These are phyloP conservation scores for Zygotorulaspora florentina DNA, from an alignment of 805 yeast species.

Conservation along the genomic window DNA sequence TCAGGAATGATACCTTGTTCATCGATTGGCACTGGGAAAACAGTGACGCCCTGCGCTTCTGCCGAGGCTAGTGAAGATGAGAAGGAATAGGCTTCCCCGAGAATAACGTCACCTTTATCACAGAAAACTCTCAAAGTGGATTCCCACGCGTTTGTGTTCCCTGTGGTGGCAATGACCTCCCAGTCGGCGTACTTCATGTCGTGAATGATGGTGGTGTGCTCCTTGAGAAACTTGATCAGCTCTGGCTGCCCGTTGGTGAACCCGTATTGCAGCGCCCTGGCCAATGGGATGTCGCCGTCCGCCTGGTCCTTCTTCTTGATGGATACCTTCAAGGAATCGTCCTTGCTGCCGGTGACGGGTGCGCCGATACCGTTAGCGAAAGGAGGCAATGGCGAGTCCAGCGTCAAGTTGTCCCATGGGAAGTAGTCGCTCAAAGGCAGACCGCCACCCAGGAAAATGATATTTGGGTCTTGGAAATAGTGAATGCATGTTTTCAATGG, in stretches of 20 bases:
- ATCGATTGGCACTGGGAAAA: constrained; percentile 76
- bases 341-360: constrained; percentile 37
- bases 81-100: constrained; percentile 80
- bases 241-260: constrained; percentile 76
- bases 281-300: constrained; percentile 63
- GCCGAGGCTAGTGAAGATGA: constrained; percentile 83
- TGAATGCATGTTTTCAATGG: constrained; percentile 81
- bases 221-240: constrained; percentile 59
- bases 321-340: constrained; percentile 23
- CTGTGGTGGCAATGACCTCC: constrained; percentile 67
- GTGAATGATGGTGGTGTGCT: constrained; percentile 61
- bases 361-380: constrained; percentile 75
- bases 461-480: constrained; percentile 65
- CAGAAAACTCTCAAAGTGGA: constrained; percentile 72
- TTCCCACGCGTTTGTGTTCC: constrained; percentile 91
- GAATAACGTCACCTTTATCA: constrained; percentile 73
- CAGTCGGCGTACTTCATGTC: constrained; percentile 56
- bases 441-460: constrained; percentile 93
- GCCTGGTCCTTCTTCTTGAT: constrained; percentile 39
- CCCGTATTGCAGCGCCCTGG: constrained; percentile 91
- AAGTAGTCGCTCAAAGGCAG: constrained; percentile 86
- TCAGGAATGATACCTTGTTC: constrained; percentile 73
- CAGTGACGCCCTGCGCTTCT: constrained; percentile 61
- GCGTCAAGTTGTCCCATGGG: constrained; percentile 78
- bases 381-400: constrained; percentile 74